Evolutionary conservation across 148 eudicot species (phyloP), one percentile per base, ranked within the genome.

Genomic region (Linanthus parryae): DNA sequence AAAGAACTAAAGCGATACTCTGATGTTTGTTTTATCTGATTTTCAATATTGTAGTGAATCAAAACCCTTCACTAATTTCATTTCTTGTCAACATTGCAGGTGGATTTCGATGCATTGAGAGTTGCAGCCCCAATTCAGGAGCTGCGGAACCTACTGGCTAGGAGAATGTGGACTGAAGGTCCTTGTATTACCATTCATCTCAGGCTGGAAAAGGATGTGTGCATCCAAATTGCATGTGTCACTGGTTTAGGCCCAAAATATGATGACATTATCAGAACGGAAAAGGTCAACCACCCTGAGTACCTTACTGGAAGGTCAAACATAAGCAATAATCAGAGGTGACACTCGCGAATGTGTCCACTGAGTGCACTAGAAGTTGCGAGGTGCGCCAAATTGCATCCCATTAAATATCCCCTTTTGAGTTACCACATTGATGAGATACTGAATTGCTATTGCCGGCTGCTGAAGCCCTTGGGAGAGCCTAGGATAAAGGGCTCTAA

Each of bases 111-210:
- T 61, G 95, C 92, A 19, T 53, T 87, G 20, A 74, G 83, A 53
- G 83, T 83, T 62, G 60, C 88, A 25, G 41, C 68, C 25, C 95
- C 85, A 29, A 72, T 87, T 17, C 56, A 61, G 52, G 79, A 78
- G 30, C 66, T 80, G 1, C 88, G 95, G 5, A 69, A 74, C 34
- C 65, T 70, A 54, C 73, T 83, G 11, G 83, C 95, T 17, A 69
- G 78, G 56, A 70, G 95, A 43, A 87, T 87, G 88, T 83, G 95
- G 95, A 80, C 80, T 11, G 92, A 87, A 57, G 95, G 92, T 7
- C 85, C 95, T 5, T 87, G 80, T 44, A 51, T 87, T 34, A 85
- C 88, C 19, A 43, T 78, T 54, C 95, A 83, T 63, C 76, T 83
- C 54, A 54, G 88, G 48, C 68, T 87, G 33, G 95, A 86, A 67